Base-by-base conservation (phyloP, 2,329 filamentous ascomycete genomes). In the Aspergillus hiratsukae region DNA sequence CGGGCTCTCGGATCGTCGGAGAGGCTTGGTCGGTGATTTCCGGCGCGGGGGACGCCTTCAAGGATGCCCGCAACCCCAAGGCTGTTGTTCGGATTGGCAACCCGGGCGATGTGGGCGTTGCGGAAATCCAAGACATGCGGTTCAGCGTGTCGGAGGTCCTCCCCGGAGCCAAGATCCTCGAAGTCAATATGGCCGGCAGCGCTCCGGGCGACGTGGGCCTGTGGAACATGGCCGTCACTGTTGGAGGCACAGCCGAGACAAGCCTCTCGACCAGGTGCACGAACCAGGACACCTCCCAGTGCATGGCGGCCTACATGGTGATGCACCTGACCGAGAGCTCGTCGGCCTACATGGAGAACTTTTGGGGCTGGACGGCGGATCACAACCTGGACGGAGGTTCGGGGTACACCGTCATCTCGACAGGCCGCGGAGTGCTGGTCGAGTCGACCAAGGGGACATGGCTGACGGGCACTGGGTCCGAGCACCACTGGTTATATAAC, bases 321-420 rank as follows among this genome's bases (percentile, higher is more conserved):
- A 70, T 86, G 50, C 81, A 86, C 61, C 70, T 85, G 19, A 79
- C 78, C 0, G 56, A 70, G 11, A 70, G 67, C 0, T 75, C 77
- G 0, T 78, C 78, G 1, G 77, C 76, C 3, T 84, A 84, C 59
- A 73, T 83, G 45, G 82, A 85, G 64, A 83, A 84, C 61, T 70
- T 78, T 54, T 78, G 78, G 78, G 67, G 75, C 3, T 81, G 78
- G 78, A 79, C 74, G 17, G 75, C 76, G 3, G 64, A 81, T 59
- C 78, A 81, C 66, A 78, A 79, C 58, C 71, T 84, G 37, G 74
- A 78, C 50, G 80, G 78, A 29, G 45, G 31, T 0, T 35, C 56
- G 1, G 62, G 63, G 0, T 57, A 62, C 11, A 58, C 63, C 9
- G 74, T 68, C 28, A 54, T 76, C 50, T 69, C 71, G 1, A 68